Evolutionary conservation across 2,329 filamentous ascomycete species (phyloP).

Genomic region (Fusarium xylarioides): DNA sequence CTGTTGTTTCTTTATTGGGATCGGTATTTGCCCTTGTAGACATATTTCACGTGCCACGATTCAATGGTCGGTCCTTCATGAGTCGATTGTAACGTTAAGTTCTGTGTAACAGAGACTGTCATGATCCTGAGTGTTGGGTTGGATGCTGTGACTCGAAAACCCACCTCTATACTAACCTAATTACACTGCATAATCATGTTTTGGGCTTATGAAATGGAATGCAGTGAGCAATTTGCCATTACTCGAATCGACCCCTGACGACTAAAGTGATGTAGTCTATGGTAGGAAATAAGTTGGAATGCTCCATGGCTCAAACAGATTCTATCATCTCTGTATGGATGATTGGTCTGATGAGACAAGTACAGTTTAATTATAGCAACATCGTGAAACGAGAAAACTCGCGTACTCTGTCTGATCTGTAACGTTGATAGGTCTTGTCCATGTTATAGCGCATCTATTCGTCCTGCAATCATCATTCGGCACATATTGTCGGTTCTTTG

Average conservation of each 20-base stretch:
- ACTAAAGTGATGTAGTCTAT: not conserved
- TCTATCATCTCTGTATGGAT: not conserved
- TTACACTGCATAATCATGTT: not conserved
- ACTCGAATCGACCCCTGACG: not conserved
- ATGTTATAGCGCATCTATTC: not conserved
- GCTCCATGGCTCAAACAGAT: not conserved
- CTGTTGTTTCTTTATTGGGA: not conserved
- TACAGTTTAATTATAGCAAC: constrained; percentile 5
- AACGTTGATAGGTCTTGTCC: constrained; percentile 1
- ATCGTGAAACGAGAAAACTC: constrained; percentile 8
- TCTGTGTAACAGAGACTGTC: not conserved
- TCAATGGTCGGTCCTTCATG: not conserved
- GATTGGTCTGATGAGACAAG: not conserved
- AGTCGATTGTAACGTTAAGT: constrained; percentile 20
- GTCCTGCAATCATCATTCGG: not conserved
- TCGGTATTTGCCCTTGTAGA: not conserved
- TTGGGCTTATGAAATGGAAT: not conserved
- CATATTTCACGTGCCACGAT: not conserved
- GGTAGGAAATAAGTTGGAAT: not conserved
- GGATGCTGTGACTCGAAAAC: not conserved
- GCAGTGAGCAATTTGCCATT: not conserved
- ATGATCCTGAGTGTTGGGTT: constrained; percentile 2
- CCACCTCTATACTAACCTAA: not conserved
- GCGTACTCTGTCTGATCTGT: not conserved
- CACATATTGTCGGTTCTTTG: not conserved